phyloP scores from a whole-genome alignment of 495 filamentous ascomycete species.

The Penicillium bialowiezense region DNA sequence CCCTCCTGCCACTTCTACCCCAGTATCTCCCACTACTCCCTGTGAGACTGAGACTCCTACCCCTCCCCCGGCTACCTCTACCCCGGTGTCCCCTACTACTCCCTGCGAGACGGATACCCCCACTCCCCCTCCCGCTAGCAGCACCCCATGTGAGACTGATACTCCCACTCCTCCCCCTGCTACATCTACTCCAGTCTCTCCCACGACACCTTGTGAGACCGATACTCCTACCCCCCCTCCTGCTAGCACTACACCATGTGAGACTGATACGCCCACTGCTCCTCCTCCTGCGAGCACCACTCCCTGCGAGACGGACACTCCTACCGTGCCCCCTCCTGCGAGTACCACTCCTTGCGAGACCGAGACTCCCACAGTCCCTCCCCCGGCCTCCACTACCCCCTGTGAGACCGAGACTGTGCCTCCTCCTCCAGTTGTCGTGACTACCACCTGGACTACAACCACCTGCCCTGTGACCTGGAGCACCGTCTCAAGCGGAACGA shows the following conservation, averaged over 20 bases:
- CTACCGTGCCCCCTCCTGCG: background rate
- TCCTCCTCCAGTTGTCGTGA: slow-evolving; percentile 14
- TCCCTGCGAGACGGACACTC: slow-evolving; percentile 5
- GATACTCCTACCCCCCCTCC: background rate
- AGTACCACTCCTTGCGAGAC: slow-evolving; percentile 6
- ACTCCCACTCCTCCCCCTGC: background rate
- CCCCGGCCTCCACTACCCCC: slow-evolving; percentile 1
- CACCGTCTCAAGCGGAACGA: slow-evolving; percentile 23
- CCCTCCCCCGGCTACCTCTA: background rate
- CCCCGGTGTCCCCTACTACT: no score
- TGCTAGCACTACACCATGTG: slow-evolving; percentile 1
- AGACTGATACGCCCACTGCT: background rate
- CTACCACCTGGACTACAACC: slow-evolving; percentile 20
- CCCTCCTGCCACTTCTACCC: slow-evolving; percentile 1
- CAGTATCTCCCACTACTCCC: background rate
- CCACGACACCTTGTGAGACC: slow-evolving; percentile 7
- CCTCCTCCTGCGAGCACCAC: slow-evolving; percentile 1
- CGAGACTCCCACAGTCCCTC: background rate
- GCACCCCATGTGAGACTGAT: slow-evolving; percentile 1
- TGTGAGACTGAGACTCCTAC: slow-evolving; percentile 6
- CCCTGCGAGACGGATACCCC: slow-evolving; percentile 6
- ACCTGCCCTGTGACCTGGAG: slow-evolving; percentile 27
- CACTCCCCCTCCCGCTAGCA: background rate
- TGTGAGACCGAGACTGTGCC: slow-evolving; percentile 7
- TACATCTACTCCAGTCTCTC: no score